phyloP scores from a whole-genome alignment of 108 stramenopile species.

The Fragilaria crotonensis region DNA sequence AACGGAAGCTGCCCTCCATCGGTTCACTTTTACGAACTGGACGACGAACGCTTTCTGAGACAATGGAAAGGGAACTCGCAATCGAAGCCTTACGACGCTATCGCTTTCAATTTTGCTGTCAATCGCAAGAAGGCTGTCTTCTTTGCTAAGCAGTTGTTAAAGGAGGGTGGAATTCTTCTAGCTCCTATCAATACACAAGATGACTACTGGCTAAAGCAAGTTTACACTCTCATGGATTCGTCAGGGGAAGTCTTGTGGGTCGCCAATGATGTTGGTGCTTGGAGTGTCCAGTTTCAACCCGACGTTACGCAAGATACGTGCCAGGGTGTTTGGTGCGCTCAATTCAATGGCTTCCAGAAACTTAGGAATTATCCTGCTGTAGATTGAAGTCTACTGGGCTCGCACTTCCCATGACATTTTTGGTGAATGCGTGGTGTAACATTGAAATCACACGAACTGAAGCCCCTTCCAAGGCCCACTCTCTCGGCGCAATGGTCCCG shows the following conservation, averaged over 20 bases:
- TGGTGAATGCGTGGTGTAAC: background rate
- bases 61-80: conserved; percentile 12
- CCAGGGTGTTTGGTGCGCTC: conserved; percentile 81
- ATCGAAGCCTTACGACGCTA: conserved; percentile 41
- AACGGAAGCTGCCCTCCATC: conserved; percentile 46
- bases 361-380: too few relatives aligned
- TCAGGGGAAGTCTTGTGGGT: conserved; percentile 46
- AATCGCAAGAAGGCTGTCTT: conserved; percentile 62
- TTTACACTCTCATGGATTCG: conserved; percentile 47
- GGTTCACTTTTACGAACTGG: conserved; percentile 64
- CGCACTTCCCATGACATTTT: background rate
- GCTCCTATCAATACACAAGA: conserved; percentile 70
- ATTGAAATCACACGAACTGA: background rate
- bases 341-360: conserved; percentile 78
- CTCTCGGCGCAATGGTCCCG: background rate
- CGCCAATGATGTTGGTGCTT: conserved; percentile 77
- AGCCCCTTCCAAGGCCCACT: background rate
- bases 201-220: conserved; percentile 86
- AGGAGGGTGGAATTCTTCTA: conserved; percentile 46
- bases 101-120: conserved; percentile 81
- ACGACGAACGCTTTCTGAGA: conserved; percentile 69
- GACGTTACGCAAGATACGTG: conserved; percentile 84
- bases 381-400: background rate
- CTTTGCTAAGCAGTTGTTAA: conserved; percentile 50
- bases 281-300: conserved; percentile 85